These are phyloP conservation scores for Boletus sp. DNA, from an alignment of 768 basidiomycete species.

Conservation along the genomic window DNA sequence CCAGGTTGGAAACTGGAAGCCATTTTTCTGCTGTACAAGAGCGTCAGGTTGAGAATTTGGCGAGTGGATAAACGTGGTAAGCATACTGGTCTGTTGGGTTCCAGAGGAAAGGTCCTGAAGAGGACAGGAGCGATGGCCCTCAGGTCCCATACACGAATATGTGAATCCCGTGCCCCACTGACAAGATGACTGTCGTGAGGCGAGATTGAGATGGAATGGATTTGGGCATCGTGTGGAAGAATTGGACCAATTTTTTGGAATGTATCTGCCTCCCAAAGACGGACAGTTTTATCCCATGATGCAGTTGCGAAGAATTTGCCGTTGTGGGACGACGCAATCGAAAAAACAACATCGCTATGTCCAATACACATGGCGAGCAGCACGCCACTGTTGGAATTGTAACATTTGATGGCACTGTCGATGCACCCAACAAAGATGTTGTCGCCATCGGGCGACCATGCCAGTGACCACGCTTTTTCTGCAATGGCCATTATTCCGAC, in stretches of 20 bases:
- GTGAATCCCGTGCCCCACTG: slow-evolving; percentile 15
- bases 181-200: slow-evolving; percentile 14
- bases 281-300: slow-evolving; percentile 28
- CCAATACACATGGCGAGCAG: slow-evolving; percentile 1
- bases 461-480: slow-evolving; percentile 22
- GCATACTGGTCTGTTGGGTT: slow-evolving; percentile 15
- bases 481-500: neutral
- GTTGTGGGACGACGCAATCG: slow-evolving; percentile 20
- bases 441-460: slow-evolving; percentile 16
- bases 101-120: slow-evolving; percentile 9
- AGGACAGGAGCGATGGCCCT: slow-evolving; percentile 11
- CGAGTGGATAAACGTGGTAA: neutral
- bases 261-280: slow-evolving; percentile 27
- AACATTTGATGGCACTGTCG: slow-evolving; percentile 15
- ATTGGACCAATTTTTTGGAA: slow-evolving; percentile 15
- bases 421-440: slow-evolving; percentile 19
- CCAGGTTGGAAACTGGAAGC: neutral
- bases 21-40: neutral
- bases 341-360: slow-evolving; percentile 22
- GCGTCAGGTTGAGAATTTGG: neutral
- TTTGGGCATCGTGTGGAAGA: slow-evolving; percentile 11
- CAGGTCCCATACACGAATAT: slow-evolving; percentile 18
- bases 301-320: slow-evolving; percentile 26
- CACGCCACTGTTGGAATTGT: slow-evolving; percentile 3
- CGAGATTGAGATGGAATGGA: slow-evolving; percentile 17